Percentiles rank a stretch among this genome's conserved stretches.
Evolutionary conservation across 75 land plant genomes (phyloP).

Genomic region (Selaginella moellendorffii): DNA sequence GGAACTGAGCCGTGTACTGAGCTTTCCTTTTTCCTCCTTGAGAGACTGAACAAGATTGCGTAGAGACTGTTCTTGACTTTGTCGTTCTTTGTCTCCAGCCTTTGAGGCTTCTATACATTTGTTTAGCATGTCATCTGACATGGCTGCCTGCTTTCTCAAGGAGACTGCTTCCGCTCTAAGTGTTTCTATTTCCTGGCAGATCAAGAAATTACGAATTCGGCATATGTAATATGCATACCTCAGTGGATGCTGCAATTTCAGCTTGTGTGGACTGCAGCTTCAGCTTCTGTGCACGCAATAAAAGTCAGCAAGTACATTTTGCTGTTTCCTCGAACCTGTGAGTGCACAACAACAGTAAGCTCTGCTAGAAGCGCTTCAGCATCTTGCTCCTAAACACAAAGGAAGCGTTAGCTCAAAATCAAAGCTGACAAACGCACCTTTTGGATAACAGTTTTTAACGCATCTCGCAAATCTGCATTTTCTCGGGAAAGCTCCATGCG

Average conservation of each 20-base stretch:
- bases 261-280: neutral
- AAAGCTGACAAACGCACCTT: neutral
- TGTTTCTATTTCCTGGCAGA: neutral
- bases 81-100: conserved; percentile 8
- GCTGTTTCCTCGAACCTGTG: conserved; percentile 10
- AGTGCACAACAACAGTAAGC: conserved; percentile 12
- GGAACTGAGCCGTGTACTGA: conserved; percentile 8
- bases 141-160: neutral
- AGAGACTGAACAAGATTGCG: conserved; percentile 9
- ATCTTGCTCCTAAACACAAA: conserved; percentile 17
- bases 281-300: neutral
- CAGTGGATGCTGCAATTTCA: neutral
- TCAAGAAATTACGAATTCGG: neutral
- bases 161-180: neutral
- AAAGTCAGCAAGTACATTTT: neutral
- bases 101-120: conserved; percentile 9
- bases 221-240: neutral
- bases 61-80: neutral
- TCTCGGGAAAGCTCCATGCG: neutral
- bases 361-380: conserved; percentile 17
- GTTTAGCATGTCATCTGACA: neutral
- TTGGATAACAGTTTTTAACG: neutral
- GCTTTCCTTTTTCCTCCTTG: conserved; percentile 14
- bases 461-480: neutral
- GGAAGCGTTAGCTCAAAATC: neutral